Evolutionary conservation across 2,329 filamentous ascomycete species (phyloP), one percentile per base, ranked within the genome.

Genomic region (Trichoderma hamatum): DNA sequence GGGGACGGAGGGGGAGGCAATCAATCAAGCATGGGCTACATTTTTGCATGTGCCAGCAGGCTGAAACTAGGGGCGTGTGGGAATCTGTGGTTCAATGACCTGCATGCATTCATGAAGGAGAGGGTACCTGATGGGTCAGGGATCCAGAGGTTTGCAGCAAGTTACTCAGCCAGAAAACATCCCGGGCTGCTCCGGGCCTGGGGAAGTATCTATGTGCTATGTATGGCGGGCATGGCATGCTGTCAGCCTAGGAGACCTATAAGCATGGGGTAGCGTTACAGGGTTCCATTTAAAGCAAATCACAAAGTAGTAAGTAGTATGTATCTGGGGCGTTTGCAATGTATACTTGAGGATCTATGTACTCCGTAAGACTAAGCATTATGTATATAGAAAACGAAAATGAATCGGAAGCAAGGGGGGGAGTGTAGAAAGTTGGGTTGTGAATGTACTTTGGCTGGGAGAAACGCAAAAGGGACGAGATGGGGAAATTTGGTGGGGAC

Each of bases 381-480:
- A 10, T 43, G 19, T n/a, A 9, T 43, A 43, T n/a, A 70, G 36
- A 51, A 30, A 36, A 76, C 75, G 75, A 77, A 71, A 75, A 77
- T 70, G 70, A 73, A 69, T 60, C 75, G 75, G 75, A 69, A 72
- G 55, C 24, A 56, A 21, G 34, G 62, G 30, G 30, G 60, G 39
- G 39, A 43, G 28, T 21, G 59, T 30, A 36, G 36, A 28, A 39
- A 36, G 36, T 28, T 19, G 63, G 63, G 36, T 43, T 24, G 36
- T 62, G 52, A 61, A 34, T 64, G 68, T 51, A 43, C 39, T n/a
- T 43, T 52, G 14, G 7, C 2, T 3, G 3, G 43, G 16, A 28
- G 49, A 54, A 55, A 14, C 21, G 43, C 43, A 55, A 55, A 55
- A 55, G 26, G 16, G 28, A 16, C 21, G 28, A 56, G 19, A 13